Percentiles rank a stretch among this genome's conserved stretches.
Evolutionary conservation across 306 rosid species (phyloP).

Genomic region (Cicer arietinum): DNA sequence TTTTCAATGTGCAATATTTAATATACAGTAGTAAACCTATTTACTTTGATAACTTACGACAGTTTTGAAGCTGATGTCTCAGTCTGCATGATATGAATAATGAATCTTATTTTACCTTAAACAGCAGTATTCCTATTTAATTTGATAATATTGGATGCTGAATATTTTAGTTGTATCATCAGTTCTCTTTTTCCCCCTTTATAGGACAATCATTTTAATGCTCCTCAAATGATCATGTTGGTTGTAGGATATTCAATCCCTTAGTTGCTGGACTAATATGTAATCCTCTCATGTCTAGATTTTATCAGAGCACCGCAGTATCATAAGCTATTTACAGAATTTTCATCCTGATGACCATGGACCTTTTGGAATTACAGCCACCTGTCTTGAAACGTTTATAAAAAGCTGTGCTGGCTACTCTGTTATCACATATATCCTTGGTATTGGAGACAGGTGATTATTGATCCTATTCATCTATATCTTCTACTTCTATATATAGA

Average conservation of each 20-base stretch:
- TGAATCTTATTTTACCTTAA: conserved; percentile 15
- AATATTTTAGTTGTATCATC: conserved; percentile 7
- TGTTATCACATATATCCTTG: conserved; percentile 96
- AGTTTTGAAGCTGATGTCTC: conserved; percentile 26
- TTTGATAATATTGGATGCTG: conserved; percentile 32
- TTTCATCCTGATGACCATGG: conserved; percentile 97
- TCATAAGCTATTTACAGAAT: conserved; percentile 90
- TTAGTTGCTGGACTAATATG: conserved; percentile 44
- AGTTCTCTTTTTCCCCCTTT: not conserved
- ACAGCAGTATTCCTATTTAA: too few species aligned
- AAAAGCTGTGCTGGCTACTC: conserved; percentile 99
- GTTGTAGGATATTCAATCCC: conserved; percentile 37
- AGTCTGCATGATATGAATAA: conserved; percentile 3
- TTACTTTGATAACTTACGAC: conserved; percentile 27
- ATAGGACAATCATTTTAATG: conserved; percentile 3
- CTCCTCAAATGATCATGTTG: conserved; percentile 15
- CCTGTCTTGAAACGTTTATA: conserved; percentile 95
- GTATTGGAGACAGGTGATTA: conserved; percentile 96
- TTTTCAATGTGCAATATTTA: not conserved
- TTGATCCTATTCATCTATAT: conserved; percentile 19
- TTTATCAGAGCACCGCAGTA: conserved; percentile 94
- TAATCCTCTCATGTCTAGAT: conserved; percentile 61
- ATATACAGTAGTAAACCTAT: conserved; percentile 11
- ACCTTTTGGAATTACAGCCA: conserved; percentile 91
- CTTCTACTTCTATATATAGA: too few species aligned